Percentiles rank a stretch among this genome's conserved stretches.
Evolutionary conservation across 257 asterid species (phyloP).

Genomic region (Nicotiana tomentosiformis): DNA sequence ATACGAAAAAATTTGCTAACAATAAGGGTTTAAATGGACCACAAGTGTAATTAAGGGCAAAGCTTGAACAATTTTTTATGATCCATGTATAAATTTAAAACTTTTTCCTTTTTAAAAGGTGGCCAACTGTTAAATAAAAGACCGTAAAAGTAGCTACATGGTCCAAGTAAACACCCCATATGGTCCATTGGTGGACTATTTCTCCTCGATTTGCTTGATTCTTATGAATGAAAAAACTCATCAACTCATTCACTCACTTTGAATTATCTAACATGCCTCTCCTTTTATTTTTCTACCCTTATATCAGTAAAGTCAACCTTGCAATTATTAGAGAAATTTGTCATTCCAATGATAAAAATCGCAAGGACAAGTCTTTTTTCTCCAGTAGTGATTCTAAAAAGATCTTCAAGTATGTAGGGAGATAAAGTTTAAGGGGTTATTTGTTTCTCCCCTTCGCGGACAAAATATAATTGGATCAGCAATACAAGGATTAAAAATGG

Average conservation of each 20-base stretch:
- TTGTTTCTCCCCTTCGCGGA: too few relatives aligned
- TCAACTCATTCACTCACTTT: background rate
- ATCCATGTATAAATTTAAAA: background rate
- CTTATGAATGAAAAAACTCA: background rate
- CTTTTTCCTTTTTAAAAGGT: background rate
- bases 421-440: background rate
- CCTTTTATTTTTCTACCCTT: background rate
- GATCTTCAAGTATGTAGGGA: background rate
- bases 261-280: background rate
- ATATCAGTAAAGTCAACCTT: background rate
- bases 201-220: background rate
- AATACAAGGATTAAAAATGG: too few relatives aligned
- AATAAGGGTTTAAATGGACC: background rate
- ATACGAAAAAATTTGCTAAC: background rate
- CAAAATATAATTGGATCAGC: too few relatives aligned
- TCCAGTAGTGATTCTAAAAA: background rate
- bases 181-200: slow-evolving; percentile 6
- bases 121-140: background rate
- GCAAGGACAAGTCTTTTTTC: background rate
- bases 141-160: background rate
- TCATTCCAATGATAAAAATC: background rate
- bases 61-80: background rate
- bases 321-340: background rate
- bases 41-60: background rate
- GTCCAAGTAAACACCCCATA: background rate